phyloP scores from a whole-genome alignment of 768 basidiomycete genomes.

The Podaxis mareebaensis region DNA sequence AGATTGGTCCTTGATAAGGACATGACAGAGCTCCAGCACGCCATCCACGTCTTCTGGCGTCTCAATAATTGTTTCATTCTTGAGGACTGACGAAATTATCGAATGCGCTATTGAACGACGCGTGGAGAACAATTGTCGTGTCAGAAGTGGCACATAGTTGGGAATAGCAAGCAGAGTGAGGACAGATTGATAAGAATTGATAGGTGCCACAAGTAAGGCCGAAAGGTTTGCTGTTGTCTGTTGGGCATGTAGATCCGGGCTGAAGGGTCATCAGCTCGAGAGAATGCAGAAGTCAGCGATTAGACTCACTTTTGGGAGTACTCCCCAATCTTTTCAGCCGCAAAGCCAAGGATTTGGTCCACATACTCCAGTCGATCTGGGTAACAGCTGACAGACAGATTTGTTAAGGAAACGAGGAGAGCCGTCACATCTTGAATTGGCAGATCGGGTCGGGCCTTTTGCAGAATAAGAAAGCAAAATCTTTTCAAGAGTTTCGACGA shows the following conservation, averaged over 20 bases:
- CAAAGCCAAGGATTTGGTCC: constrained; percentile 91
- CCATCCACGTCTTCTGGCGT: constrained; percentile 93
- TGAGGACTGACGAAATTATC: constrained; percentile 90
- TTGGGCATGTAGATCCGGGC: constrained; percentile 85
- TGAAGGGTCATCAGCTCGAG: constrained; percentile 29
- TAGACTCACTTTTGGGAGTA: constrained; percentile 69
- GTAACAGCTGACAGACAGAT: constrained; percentile 95
- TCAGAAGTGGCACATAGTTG: constrained; percentile 80
- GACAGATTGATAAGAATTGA: constrained; percentile 94
- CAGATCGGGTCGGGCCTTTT: constrained; percentile 91
- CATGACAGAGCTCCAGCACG: constrained; percentile 89
- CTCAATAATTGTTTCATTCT: constrained; percentile 96
- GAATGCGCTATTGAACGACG: constrained; percentile 93
- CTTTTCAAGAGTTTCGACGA: not conserved
- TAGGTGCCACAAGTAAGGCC: constrained; percentile 88
- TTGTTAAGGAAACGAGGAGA: constrained; percentile 90
- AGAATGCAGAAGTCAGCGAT: not conserved
- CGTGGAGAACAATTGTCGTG: constrained; percentile 85
- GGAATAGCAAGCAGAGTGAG: constrained; percentile 97
- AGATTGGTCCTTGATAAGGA: constrained; percentile 84
- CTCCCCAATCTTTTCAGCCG: constrained; percentile 82
- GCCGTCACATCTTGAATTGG: constrained; percentile 98
- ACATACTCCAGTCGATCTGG: constrained; percentile 97
- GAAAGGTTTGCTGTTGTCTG: constrained; percentile 91
- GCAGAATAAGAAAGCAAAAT: not conserved